Base-by-base conservation (phyloP, 176 grass and related monocot species). In the Olyra latifolia region DNA sequence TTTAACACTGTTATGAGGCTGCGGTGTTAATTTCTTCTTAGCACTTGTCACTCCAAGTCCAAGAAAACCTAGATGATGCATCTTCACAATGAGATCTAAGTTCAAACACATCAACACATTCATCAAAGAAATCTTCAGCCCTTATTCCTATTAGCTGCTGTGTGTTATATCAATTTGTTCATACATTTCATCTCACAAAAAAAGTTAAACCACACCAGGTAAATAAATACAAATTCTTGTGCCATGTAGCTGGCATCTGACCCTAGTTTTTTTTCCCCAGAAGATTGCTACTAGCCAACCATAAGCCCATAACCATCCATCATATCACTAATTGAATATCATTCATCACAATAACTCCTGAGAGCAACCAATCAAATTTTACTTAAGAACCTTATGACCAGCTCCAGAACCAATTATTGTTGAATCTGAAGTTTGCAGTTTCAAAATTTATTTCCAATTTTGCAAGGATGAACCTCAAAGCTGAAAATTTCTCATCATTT, bases 21-120 rank as follows among this genome's bases (percentile, higher is more conserved):
- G 70, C 62, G 76, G 19, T 39, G 38, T 44, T 9, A 69, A 43
- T 84, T 85, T 85, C 71, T 81, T 85, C 71, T 81, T 77, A 47
- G 76, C 71, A 70, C 70, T 69, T 63, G 82, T 55, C 87, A 38
- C 76, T 63, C 63, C 76, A 85, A 13, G 69, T 63, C 63, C 76
- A 85, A 13, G 69, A 69, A 57, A 80, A 81, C 77, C 87, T 89
- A 84, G 32, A 80, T 40, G 41, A 56, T 25, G 40, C 22, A 45
- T 64, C 62, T 47, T 47, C 57, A 84, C 7, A 62, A 75, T 74
- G 38, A 80, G 69, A 69, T 84, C 80, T 30, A 78, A 78, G 68
- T 67, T 66, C 30, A 28, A 74, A 35, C 54, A 88, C 11, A 56
- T 55, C 4, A 56, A 73, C 56, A 74, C 10, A 53, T 50, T 59